Base-by-base conservation (phyloP, 2,329 filamentous ascomycete species). In the Pseudopithomyces chartarum region DNA sequence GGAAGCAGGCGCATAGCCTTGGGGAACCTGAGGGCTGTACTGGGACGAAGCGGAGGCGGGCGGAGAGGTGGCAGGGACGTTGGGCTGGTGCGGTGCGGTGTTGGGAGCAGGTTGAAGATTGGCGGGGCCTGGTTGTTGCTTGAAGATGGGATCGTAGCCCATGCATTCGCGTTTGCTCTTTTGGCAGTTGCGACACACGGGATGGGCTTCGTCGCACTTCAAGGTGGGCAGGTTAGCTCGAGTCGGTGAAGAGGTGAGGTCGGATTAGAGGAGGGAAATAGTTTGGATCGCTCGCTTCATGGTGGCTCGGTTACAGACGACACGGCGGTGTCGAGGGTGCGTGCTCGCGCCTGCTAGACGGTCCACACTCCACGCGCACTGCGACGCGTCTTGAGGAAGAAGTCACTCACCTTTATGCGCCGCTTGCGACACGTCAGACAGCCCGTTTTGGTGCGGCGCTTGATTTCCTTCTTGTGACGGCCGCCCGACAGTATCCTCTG, bases 171-270 rank as follows among this genome's bases (percentile, higher is more conserved):
- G 90, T 79, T 94, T 95, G 65, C 90, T 92, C 76, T 95, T 95
- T 72, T 89, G 88, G 79, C 91, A 95, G 73, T 95, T 92, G 79
- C 92, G 88, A 82, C 95, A 99, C 58, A 89, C 88, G 20, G 95
- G 95, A 77, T 97, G 92, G 59, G 87, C 88, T 82, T 99, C 95
- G 85, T 98, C 95, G 80, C 95, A 99, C 95, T 97, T 75, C 65
- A 58, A 29, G 44, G 42, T 43, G 47, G 60, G 61, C 39, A 60
- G 59, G 66, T 75, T 58, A 75, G 70, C 59, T 57, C 43, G 57
- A 53, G 57, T 56, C 55, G 56, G 45, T 39, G 22, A 56, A 63
- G 46, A 54, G 53, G 57, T 64, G 70, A 71, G 64, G 70, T 73
- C 61, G 66, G 60, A 67, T 67, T 71, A 67, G 65, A 64, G 62